A percentile compares a stretch with the other conserved stretches of the same genome.
Evolutionary conservation across 176 grass and related monocot genomes (phyloP).

Genomic region (Eragrostis curvula): DNA sequence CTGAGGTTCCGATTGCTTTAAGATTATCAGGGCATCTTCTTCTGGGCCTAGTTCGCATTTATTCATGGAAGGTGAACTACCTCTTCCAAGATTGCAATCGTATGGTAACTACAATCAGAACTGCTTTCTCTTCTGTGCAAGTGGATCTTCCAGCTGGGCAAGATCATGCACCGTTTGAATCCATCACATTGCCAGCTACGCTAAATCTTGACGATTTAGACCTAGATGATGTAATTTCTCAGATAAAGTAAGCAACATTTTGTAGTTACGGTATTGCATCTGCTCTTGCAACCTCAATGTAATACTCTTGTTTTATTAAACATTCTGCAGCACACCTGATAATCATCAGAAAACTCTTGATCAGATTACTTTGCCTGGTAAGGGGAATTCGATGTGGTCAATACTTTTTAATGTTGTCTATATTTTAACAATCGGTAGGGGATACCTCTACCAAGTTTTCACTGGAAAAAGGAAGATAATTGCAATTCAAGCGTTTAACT

Average conservation of each 20-base stretch:
- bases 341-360: slow-evolving; percentile 63
- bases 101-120: slow-evolving; percentile 71
- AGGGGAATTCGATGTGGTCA: slow-evolving; percentile 11
- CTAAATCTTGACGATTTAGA: slow-evolving; percentile 71
- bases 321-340: slow-evolving; percentile 57
- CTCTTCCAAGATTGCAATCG: slow-evolving; percentile 73
- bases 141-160: slow-evolving; percentile 62
- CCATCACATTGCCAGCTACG: slow-evolving; percentile 69
- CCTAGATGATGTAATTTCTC: slow-evolving; percentile 58
- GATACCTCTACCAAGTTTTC: background rate
- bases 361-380: slow-evolving; percentile 78
- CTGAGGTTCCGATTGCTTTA: slow-evolving; percentile 79
- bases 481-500: background rate
- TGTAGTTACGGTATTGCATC: background rate
- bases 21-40: slow-evolving; percentile 89
- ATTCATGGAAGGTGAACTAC: slow-evolving; percentile 90
- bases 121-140: slow-evolving; percentile 52
- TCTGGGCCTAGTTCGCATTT: slow-evolving; percentile 89
- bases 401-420: slow-evolving; percentile 8
- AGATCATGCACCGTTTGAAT: slow-evolving; percentile 55
- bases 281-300: background rate
- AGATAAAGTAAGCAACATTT: slow-evolving; percentile 59
- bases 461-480: background rate
- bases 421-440: background rate
- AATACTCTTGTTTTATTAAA: slow-evolving; percentile 21